These are phyloP conservation scores for Petunia hybrid DNA, from an alignment of 305 asterid genomes.

Conservation along the genomic window DNA sequence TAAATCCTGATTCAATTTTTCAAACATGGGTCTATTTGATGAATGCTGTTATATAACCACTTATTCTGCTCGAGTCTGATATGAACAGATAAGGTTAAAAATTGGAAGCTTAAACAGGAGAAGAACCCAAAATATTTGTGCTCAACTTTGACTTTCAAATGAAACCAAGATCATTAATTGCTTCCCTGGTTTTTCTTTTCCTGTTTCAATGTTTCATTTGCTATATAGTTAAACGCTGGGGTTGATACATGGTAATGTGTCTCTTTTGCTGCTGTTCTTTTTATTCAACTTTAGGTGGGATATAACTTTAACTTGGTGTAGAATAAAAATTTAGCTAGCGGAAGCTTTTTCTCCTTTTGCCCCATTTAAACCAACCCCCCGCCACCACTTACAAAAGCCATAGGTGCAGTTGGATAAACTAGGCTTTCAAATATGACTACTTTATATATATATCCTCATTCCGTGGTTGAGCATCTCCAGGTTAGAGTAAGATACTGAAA, in stretches of 20 bases:
- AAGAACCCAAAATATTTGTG: neutral
- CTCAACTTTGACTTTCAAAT: constrained; percentile 16
- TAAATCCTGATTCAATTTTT: neutral
- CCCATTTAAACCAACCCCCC: neutral
- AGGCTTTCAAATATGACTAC: neutral
- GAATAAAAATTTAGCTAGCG: neutral
- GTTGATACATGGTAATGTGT: constrained; percentile 1
- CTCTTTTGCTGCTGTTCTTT: neutral
- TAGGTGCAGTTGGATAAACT: constrained; percentile 9
- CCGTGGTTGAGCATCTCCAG: neutral
- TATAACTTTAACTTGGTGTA: neutral
- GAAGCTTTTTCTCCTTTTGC: neutral
- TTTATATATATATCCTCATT: neutral
- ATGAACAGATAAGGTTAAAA: neutral
- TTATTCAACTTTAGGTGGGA: neutral
- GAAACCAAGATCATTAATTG: constrained; percentile 14
- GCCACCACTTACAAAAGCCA: neutral
- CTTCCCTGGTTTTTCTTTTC: neutral
- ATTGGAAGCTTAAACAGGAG: constrained; percentile 2
- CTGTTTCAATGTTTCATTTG: constrained; percentile 14
- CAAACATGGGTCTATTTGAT: neutral
- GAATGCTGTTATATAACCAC: constrained; percentile 1
- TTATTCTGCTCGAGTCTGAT: neutral
- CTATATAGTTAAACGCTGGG: neutral
- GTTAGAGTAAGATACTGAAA: constrained; percentile 21